These are phyloP conservation scores for Phytophthora multivora DNA, from an alignment of 352 stramenopile species.

Conservation along the genomic window DNA sequence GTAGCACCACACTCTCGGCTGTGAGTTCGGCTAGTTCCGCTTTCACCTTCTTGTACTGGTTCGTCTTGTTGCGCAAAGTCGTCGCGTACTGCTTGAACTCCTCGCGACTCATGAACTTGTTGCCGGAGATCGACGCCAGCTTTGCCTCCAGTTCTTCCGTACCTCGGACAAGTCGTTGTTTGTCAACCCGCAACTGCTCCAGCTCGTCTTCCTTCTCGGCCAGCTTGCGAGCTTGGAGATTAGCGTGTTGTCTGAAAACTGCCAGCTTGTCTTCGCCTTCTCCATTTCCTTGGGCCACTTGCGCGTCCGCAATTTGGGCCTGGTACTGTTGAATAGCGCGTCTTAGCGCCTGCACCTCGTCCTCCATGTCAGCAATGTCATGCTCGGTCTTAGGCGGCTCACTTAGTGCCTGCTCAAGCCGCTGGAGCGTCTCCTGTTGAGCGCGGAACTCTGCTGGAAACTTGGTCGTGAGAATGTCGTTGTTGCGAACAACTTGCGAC, in stretches of 20 bases:
- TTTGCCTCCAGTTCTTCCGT: conserved; percentile 79
- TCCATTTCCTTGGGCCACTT: conserved; percentile 41
- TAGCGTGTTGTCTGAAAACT: conserved; percentile 91
- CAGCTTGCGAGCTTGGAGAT: conserved; percentile 88
- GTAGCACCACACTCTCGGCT: conserved; percentile 90
- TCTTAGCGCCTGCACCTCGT: conserved; percentile 72
- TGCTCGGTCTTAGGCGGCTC: conserved; percentile 85
- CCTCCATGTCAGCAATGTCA: conserved; percentile 89
- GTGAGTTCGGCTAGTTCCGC: conserved; percentile 84
- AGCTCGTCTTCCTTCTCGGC: conserved; percentile 90
- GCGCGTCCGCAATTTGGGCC: conserved; percentile 74
- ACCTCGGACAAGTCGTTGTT: conserved; percentile 59
- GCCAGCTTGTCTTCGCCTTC: conserved; percentile 90
- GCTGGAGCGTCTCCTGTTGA: conserved; percentile 78
- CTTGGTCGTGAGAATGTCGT: conserved; percentile 65
- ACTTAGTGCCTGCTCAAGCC: conserved; percentile 69
- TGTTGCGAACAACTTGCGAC: conserved; percentile 78
- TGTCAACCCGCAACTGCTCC: conserved; percentile 68
- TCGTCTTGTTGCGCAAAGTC: conserved; percentile 91
- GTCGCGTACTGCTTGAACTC: conserved; percentile 92
- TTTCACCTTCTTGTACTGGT: conserved; percentile 92
- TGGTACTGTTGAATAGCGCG: conserved; percentile 68
- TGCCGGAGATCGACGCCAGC: conserved; percentile 44
- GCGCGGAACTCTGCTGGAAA: conserved; percentile 80
- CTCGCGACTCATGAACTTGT: conserved; percentile 86